phyloP scores from a whole-genome alignment of 225 moss, liverwort and hornwort genomes.

The Rhytidiadelphus loreus region DNA sequence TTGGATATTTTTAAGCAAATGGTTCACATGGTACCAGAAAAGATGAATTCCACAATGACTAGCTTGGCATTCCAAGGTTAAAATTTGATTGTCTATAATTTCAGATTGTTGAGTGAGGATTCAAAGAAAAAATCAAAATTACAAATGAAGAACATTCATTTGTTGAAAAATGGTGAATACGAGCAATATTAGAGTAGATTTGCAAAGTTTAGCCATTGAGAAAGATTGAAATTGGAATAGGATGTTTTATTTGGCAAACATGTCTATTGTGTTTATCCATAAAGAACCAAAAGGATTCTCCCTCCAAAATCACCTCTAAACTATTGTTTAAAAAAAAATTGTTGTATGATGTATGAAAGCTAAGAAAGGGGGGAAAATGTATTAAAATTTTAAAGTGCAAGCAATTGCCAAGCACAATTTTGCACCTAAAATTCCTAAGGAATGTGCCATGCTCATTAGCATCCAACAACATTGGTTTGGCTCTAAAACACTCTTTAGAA shows the following conservation, averaged over 20 bases:
- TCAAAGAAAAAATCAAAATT: neutral
- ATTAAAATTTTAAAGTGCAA: too few relatives aligned
- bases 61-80: accelerated
- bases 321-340: accelerated
- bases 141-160: neutral
- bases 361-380: accelerated
- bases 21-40: accelerated
- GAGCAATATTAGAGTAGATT: neutral
- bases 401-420: neutral
- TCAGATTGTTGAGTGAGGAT: neutral
- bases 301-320: neutral
- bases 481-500: accelerated
- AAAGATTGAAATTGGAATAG: neutral
- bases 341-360: neutral
- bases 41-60: accelerated
- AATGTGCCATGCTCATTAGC: neutral
- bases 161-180: neutral
- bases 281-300: neutral
- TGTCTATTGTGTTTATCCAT: accelerated
- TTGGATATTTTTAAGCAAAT: neutral
- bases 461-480: neutral
- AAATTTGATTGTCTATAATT: neutral
- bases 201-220: neutral
- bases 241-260: neutral
- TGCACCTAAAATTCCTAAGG: accelerated